These are phyloP conservation scores for Didymella exigua DNA, from an alignment of 2,329 filamentous ascomycete genomes.

Conservation along the genomic window DNA sequence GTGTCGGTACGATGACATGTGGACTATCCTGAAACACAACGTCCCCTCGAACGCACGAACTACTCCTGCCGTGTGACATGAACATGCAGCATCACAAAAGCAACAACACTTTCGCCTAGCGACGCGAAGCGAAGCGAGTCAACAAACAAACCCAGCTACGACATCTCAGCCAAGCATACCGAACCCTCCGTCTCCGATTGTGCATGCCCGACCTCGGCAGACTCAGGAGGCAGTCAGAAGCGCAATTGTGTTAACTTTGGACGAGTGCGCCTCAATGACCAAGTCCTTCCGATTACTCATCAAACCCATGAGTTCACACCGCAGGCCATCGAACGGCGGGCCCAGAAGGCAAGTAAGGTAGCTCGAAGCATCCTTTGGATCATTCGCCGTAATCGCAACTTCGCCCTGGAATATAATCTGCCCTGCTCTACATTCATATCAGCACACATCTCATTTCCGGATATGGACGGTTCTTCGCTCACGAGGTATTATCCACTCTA, in stretches of 20 bases:
- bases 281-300: slow-evolving; percentile 18
- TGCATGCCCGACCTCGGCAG: not conserved
- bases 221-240: not conserved
- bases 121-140: slow-evolving; percentile 1
- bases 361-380: slow-evolving; percentile 15
- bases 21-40: slow-evolving; percentile 13
- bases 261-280: not conserved
- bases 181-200: not conserved
- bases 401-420: slow-evolving; percentile 3
- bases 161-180: not conserved
- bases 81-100: slow-evolving; percentile 7
- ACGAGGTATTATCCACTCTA: not conserved
- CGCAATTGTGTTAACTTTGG: not conserved
- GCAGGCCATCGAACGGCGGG: slow-evolving; percentile 22
- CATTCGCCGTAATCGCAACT: slow-evolving; percentile 22
- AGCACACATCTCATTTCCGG: no score
- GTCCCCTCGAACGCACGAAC: slow-evolving; percentile 16
- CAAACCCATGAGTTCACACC: slow-evolving; percentile 18
- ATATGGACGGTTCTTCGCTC: no score
- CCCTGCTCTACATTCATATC: not conserved
- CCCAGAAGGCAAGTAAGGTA: slow-evolving; percentile 26
- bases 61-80: slow-evolving; percentile 17
- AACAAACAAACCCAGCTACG: slow-evolving; percentile 4
- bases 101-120: not conserved
- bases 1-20: slow-evolving; percentile 6